Evolutionary conservation across 2,329 filamentous ascomycete genomes (phyloP), one percentile per base, ranked within the genome.

Genomic region (Conoideocrella luteorostrata): DNA sequence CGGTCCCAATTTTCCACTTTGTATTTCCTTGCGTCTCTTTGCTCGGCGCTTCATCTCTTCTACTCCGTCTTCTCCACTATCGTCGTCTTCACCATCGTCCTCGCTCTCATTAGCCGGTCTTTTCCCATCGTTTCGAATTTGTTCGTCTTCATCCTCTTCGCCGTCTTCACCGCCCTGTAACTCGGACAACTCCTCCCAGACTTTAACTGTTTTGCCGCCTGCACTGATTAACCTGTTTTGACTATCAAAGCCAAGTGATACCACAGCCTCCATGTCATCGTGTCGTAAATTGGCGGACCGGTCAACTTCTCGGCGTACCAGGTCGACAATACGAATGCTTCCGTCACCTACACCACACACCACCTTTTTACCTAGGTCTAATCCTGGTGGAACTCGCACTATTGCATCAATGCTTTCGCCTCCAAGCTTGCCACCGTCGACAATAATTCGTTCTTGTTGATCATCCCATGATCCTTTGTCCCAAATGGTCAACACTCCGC

Each of bases 391-490:
- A 15, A 93, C 70, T 41, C 84, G 65, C 1, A 79, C 74, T 47
- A 96, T 70, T n/a, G 81, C 77, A 57, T 97, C 91, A 33, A 96
- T 68, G 47, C 86, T 88, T 62, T 94, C 89, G 35, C 79, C 87
- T 7, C 80, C 84, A 17, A 64, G 67, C 52, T 67, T 73, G 15
- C 72, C 76, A 9, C 71, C 66, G 52, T 88, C 82, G 7, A 96
- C 80, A 39, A 86, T 80, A 55, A 96, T 86, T 41, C 89, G 78
- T 66, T 95, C 89, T 54, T 94, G 87, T 61, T 95, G 88, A 61
- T 97, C 91, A 57, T 95, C 90, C 91, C 93, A 97, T 1, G 86
- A 80, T 1, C 91, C 91, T 52, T 84, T 85, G 63, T 98, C 91
- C 90, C 93, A 98, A 6, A 97, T 69, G 4, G 90, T 96, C 50